Conservation (phyloP, 148 eudicot genomes). For the Cornus kousa region DNA sequence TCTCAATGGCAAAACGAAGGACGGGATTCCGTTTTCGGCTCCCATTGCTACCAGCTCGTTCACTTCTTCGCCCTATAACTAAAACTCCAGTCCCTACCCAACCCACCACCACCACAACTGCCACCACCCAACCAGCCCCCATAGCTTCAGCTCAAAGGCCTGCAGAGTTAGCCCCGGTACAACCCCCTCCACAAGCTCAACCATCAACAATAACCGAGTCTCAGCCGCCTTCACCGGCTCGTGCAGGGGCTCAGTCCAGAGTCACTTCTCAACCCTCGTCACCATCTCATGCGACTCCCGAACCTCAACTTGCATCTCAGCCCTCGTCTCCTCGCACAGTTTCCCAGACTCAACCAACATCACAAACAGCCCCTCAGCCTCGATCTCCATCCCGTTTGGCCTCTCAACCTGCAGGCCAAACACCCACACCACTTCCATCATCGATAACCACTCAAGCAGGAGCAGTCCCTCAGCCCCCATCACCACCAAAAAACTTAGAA, state of each 20-base stretch:
- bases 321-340: conserved; percentile 14
- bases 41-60: conserved; percentile 30
- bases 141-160: conserved; percentile 27
- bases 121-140: conserved; percentile 15
- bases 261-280: conserved; percentile 4
- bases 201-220: conserved; percentile 14
- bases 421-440: no score
- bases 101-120: not conserved
- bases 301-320: conserved; percentile 15
- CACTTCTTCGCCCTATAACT: conserved; percentile 17
- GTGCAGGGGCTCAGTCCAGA: not conserved
- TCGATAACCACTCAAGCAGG: not conserved
- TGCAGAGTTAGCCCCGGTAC: conserved; percentile 29
- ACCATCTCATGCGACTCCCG: conserved; percentile 16
- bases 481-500: conserved; percentile 20
- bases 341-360: conserved; percentile 9
- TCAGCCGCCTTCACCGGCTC: conserved; percentile 22
- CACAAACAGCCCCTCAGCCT: conserved; percentile 14
- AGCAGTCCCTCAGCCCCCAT: conserved; percentile 9
- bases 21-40: conserved; percentile 46
- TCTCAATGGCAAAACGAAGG: conserved; percentile 40
- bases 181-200: conserved; percentile 19
- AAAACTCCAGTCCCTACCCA: not conserved
- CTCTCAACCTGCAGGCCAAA: not conserved
- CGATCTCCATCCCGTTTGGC: conserved; percentile 23